Evolutionary conservation across 108 stramenopile genomes (phyloP), one percentile per base, ranked within the genome.

Genomic region (Tribonema minus): DNA sequence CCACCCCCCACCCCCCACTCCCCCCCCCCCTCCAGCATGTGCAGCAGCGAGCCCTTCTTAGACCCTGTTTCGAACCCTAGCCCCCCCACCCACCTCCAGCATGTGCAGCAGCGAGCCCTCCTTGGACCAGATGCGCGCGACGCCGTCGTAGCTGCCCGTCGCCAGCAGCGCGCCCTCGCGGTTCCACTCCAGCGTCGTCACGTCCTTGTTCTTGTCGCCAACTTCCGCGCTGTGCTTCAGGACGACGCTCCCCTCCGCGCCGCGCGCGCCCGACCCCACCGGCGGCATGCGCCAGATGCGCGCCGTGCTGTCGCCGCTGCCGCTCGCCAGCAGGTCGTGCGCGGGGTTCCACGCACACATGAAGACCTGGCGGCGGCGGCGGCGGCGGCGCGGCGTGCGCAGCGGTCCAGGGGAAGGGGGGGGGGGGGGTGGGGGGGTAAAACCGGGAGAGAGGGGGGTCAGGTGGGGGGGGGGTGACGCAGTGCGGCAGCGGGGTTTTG

Each of bases 311-410:
- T 95, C 95, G 23, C 93, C 95, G 70, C 66, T 67, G 39, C 76
- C 66, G 32, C 35, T 27, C 3, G 96, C 96, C 66, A 97, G 92
- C 15, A 92, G 86, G 70, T 92, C 88, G 70, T 82, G 89, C 58
- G 90, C 84, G 28, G 94, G 94, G 90, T 95, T 97, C 96, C 96
- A 97, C 3, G 92, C 93, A 70, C 93, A 95, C 92, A 95, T 95
- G 88, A 95, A 95, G 3, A 97, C 96, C 84, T 97, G 94, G 0
- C 12, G 35, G 36, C n/a, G n/a, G n/a, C n/a, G n/a, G n/a, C n/a
- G n/a, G n/a, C n/a, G n/a, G n/a, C n/a, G n/a, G n/a, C n/a, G n/a
- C n/a, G n/a, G n/a, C n/a, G n/a, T n/a, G n/a, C n/a, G n/a, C n/a
- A n/a, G n/a, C n/a, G n/a, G n/a, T n/a, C n/a, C n/a, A n/a, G n/a